A percentile compares a stretch with the other conserved stretches of the same genome.
Evolutionary conservation across 129 eudicot genomes (phyloP).

Genomic region (Rutidosis leptorrhynchoides): DNA sequence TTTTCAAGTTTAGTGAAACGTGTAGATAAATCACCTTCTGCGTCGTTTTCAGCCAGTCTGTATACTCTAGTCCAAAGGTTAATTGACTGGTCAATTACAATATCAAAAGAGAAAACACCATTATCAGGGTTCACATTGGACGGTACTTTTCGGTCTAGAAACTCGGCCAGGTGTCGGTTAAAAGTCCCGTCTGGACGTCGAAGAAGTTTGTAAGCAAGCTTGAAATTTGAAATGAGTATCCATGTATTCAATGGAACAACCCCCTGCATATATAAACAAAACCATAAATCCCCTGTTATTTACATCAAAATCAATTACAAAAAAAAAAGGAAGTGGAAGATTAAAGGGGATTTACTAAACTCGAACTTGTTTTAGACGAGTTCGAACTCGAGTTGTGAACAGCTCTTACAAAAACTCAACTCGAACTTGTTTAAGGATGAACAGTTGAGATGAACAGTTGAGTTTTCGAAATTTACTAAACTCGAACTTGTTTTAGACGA

Average conservation of each 20-base stretch:
- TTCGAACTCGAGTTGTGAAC: too few species aligned
- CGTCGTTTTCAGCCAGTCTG: conserved; percentile 29
- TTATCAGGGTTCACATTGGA: conserved; percentile 64
- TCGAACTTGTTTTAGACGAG: too few species aligned
- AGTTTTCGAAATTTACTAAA: too few species aligned
- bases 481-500: too few species aligned
- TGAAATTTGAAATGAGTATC: conserved; percentile 63
- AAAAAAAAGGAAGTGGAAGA: too few species aligned
- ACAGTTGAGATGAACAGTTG: too few species aligned
- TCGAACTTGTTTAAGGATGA: too few species aligned
- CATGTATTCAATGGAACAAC: conserved; percentile 71
- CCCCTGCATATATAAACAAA: conserved; percentile 36
- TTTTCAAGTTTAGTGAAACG: conserved; percentile 32
- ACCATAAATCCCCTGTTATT: neutral
- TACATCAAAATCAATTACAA: conserved; percentile 2
- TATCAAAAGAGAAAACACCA: conserved; percentile 71
- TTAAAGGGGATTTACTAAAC: too few species aligned
- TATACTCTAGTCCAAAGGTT: conserved; percentile 51
- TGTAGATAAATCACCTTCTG: conserved; percentile 24
- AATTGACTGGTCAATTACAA: conserved; percentile 46
- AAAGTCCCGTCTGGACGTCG: conserved; percentile 58
- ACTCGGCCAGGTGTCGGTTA: conserved; percentile 61
- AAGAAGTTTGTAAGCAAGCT: conserved; percentile 62
- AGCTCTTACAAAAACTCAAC: too few species aligned
- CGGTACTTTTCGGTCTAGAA: conserved; percentile 63